Conservation (phyloP, 495 filamentous ascomycete genomes). For the Penicillium robsamsonii region DNA sequence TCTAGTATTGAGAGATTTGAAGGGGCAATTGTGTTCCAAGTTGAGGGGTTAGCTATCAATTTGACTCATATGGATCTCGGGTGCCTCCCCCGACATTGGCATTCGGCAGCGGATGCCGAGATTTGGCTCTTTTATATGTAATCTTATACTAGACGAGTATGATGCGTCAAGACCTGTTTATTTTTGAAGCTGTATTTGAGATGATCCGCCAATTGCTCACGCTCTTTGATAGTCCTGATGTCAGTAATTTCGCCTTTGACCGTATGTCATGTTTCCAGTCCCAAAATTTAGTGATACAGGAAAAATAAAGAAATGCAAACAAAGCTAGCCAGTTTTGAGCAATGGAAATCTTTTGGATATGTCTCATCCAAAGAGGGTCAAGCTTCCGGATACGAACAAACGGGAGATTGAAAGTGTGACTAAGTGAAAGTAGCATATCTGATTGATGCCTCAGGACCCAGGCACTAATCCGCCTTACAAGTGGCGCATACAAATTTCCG, state of each 20-base stretch:
- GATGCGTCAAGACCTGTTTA: background rate
- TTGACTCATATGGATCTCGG: constrained; percentile 4
- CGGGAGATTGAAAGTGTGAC: too few relatives aligned
- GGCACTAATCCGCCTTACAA: background rate
- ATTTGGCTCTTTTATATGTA: background rate
- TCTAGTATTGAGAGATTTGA: background rate
- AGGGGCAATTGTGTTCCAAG: background rate
- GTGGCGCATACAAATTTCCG: constrained; percentile 9
- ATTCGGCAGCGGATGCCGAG: background rate
- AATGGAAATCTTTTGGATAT: too few relatives aligned
- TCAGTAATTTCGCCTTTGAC: too few relatives aligned
- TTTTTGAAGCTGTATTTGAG: background rate
- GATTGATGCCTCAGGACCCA: constrained; percentile 6
- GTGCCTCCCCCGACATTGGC: background rate
- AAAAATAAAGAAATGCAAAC: too few relatives aligned
- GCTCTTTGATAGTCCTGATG: too few relatives aligned
- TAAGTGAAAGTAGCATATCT: background rate
- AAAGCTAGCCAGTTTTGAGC: too few relatives aligned
- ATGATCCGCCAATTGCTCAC: background rate
- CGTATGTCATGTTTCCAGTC: too few relatives aligned
- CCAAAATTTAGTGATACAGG: too few relatives aligned
- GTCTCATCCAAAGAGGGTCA: too few relatives aligned
- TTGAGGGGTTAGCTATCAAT: background rate
- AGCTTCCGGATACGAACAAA: too few relatives aligned
- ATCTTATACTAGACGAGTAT: background rate